These are phyloP conservation scores for Letharia lupina DNA, from an alignment of 495 filamentous ascomycete species.

Conservation along the genomic window DNA sequence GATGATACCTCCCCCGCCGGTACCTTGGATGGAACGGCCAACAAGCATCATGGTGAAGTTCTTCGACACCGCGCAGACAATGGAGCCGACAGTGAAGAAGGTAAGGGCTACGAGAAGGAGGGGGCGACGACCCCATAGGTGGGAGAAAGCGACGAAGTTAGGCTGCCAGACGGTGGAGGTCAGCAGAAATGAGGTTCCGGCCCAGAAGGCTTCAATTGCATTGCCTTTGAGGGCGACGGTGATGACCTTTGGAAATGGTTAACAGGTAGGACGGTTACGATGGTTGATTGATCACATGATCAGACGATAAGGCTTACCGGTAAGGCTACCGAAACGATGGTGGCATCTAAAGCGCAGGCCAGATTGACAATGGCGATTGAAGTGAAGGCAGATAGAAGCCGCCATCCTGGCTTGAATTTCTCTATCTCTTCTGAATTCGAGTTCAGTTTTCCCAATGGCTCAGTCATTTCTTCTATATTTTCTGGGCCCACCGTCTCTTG, in stretches of 20 bases:
- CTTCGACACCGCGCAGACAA: conserved; percentile 21
- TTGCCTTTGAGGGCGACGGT: conserved; percentile 10
- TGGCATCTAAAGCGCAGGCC: conserved; percentile 50
- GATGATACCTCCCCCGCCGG: conserved; percentile 32
- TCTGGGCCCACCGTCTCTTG: neutral
- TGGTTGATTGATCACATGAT: neutral
- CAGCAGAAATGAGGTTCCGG: conserved; percentile 49
- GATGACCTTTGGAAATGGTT: neutral
- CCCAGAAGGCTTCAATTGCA: conserved; percentile 46
- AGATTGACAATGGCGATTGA: conserved; percentile 44
- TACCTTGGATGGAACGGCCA: conserved; percentile 34
- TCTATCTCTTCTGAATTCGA: neutral
- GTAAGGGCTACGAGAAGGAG: conserved; percentile 14
- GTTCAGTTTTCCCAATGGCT: neutral
- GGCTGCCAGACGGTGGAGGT: conserved; percentile 33
- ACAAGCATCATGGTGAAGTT: conserved; percentile 23
- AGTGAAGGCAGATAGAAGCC: conserved; percentile 34
- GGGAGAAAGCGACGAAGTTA: conserved; percentile 33
- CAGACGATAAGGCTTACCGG: conserved; percentile 31
- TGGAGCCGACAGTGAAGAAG: conserved; percentile 25
- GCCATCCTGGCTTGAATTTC: conserved; percentile 32
- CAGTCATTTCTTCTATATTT: neutral
- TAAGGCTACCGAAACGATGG: conserved; percentile 50
- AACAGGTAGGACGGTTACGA: neutral
- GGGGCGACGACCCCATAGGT: conserved; percentile 44